Conservation (phyloP, 1,284 basidiomycete species). For the Ustilago lituana region DNA sequence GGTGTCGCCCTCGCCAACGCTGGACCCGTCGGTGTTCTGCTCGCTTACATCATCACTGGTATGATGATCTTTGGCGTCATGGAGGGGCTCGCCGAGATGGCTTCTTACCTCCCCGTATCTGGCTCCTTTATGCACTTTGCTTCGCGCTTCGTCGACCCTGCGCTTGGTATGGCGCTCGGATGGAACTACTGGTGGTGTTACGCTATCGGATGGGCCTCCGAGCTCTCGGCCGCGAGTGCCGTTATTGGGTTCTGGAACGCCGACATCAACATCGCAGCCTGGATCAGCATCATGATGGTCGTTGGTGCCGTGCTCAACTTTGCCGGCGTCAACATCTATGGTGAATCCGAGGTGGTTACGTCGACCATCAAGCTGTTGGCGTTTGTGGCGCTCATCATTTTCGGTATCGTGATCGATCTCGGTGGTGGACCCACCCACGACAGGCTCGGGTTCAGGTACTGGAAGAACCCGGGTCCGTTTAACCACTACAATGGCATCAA, state of each 20-base stretch:
- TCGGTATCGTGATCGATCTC: slow-evolving; percentile 70
- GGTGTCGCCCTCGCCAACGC: slow-evolving; percentile 51
- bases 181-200: slow-evolving; percentile 62
- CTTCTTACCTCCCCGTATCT: slow-evolving; percentile 54
- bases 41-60: slow-evolving; percentile 59
- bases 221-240: slow-evolving; percentile 68
- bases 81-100: slow-evolving; percentile 61
- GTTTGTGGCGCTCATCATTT: slow-evolving; percentile 73
- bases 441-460: slow-evolving; percentile 56
- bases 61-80: slow-evolving; percentile 56
- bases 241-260: slow-evolving; percentile 65
- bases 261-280: slow-evolving; percentile 52
- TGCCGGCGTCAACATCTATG: slow-evolving; percentile 64
- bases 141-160: slow-evolving; percentile 72
- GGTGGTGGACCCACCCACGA: slow-evolving; percentile 64
- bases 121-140: slow-evolving; percentile 61
- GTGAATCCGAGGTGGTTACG: slow-evolving; percentile 72
- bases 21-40: slow-evolving; percentile 56
- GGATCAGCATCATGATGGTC: slow-evolving; percentile 57
- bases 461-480: slow-evolving; percentile 69
- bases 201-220: slow-evolving; percentile 60
- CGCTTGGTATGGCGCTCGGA: slow-evolving; percentile 75
- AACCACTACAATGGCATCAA: slow-evolving; percentile 67
- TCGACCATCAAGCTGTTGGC: slow-evolving; percentile 73
- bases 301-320: slow-evolving; percentile 54